phyloP scores from a whole-genome alignment of 2,329 filamentous ascomycete species.

The Bipolaris cookei region DNA sequence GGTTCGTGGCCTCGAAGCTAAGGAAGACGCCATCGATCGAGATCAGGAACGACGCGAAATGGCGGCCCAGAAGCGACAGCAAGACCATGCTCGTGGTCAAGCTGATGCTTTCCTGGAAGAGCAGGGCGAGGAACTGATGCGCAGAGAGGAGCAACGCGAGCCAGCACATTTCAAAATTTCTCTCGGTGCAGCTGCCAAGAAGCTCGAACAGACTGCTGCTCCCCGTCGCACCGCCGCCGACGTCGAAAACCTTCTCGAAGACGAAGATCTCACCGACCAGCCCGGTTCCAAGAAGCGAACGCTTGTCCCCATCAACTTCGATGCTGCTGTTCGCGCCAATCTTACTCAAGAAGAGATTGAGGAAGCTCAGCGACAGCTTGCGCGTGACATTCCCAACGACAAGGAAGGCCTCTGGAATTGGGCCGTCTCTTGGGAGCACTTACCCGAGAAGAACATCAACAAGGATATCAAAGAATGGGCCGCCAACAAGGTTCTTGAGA shows the following conservation, averaged over 20 bases:
- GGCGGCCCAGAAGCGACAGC: constrained; percentile 70
- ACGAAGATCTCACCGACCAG: constrained; percentile 77
- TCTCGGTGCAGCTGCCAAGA: constrained; percentile 83
- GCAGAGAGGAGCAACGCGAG: constrained; percentile 54
- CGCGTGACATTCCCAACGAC: constrained; percentile 86
- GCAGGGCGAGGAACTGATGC: constrained; percentile 75
- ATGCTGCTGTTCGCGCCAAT: constrained; percentile 51
- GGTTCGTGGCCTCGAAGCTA: constrained; percentile 75
- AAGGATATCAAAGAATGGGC: constrained; percentile 93
- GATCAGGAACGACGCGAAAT: constrained; percentile 77
- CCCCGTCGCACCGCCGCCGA: constrained; percentile 84
- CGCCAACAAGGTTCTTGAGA: constrained; percentile 97
- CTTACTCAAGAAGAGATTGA: constrained; percentile 87
- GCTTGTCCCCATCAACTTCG: constrained; percentile 61
- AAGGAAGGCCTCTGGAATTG: constrained; percentile 90
- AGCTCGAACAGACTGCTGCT: constrained; percentile 62
- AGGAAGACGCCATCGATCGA: constrained; percentile 82
- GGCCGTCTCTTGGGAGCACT: constrained; percentile 88
- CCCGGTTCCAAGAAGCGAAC: constrained; percentile 72
- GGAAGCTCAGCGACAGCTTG: constrained; percentile 79
- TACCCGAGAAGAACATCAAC: constrained; percentile 79
- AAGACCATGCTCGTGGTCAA: constrained; percentile 80
- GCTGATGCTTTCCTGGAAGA: constrained; percentile 89
- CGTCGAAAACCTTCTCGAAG: constrained; percentile 91
- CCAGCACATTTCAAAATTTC: constrained; percentile 87